Base-by-base conservation (phyloP, 768 basidiomycete genomes). In the Hemileccinum impolitum region DNA sequence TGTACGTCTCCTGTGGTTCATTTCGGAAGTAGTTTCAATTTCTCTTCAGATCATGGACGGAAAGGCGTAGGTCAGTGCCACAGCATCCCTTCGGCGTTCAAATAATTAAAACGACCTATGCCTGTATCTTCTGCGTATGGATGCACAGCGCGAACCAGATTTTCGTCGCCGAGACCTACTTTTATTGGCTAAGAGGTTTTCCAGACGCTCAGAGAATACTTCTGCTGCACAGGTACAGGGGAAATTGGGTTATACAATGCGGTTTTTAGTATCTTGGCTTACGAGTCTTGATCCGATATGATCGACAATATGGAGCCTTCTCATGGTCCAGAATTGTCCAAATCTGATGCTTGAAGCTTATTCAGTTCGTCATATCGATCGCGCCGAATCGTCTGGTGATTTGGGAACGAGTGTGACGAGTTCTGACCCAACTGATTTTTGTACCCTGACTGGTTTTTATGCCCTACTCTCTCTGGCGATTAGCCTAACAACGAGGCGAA, bases 41-140 rank as follows among this genome's bases (percentile, higher is more conserved):
- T 45, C 15, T 14, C n/a, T 23, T 21, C 34, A 63, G 62, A 63
- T 65, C 36, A 43, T 52, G 26, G 46, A 47, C 15, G 54, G 55
- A 40, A 65, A 63, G 50, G 47, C 58, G 36, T 65, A 57, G 39
- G 28, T 13, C 30, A 6, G 6, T 30, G 3, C 45, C 14, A 18
- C 19, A 6, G 28, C 35, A 37, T 4, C 11, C 38, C n/a, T 39
- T 38, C 30, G 34, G 31, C n/a, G 21, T 48, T 39, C 17, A 23
- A 40, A 47, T 12, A 28, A 30, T 47, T 17, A 7, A 11, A 17
- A 18, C 31, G 26, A 26, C 36, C 3, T 37, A 19, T 9, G 39
- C 28, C 6, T 39, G 38, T 9, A 13, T n/a, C 37, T 23, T 26
- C 17, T 19, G 12, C 11, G 18, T 18, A 15, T 5, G 7, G 18